Evolutionary conservation across 2,329 filamentous ascomycete species (phyloP).

Genomic region (Cryphonectria parasitica): DNA sequence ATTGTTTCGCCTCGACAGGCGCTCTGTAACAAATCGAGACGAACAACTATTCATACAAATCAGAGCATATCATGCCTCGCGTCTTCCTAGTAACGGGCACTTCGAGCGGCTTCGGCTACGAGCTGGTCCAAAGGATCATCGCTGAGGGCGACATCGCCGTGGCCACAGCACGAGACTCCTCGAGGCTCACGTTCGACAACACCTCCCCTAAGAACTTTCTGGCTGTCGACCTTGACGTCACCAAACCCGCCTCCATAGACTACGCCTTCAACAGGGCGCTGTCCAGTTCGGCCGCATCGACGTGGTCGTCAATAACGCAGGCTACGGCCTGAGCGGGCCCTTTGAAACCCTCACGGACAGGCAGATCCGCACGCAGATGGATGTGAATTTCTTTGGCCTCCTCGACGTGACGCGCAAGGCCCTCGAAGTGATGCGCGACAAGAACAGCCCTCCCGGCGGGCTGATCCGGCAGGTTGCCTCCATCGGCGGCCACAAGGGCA

Average conservation of each 20-base stretch:
- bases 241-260: conserved; percentile 39
- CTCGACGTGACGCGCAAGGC: conserved; percentile 34
- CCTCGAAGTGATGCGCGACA: conserved; percentile 36
- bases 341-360: conserved; percentile 33
- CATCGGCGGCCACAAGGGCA: conserved; percentile 30
- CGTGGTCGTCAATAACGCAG: conserved; percentile 43
- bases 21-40: background rate
- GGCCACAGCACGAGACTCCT: conserved; percentile 51
- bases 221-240: conserved; percentile 21
- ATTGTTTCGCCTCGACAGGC: background rate
- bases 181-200: conserved; percentile 51
- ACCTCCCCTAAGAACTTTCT: conserved; percentile 39
- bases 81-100: conserved; percentile 59
- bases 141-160: conserved; percentile 53
- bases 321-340: conserved; percentile 42
- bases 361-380: conserved; percentile 34
- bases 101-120: conserved; percentile 55
- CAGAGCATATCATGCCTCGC: conserved; percentile 32
- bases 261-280: conserved; percentile 39
- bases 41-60: background rate
- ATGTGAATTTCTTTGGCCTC: conserved; percentile 39
- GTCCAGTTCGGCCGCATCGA: conserved; percentile 40
- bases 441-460: conserved; percentile 31
- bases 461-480: conserved; percentile 36
- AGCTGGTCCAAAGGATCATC: conserved; percentile 49